Evolutionary conservation across 345 rosid species (phyloP).

Genomic region (Populus alba): DNA sequence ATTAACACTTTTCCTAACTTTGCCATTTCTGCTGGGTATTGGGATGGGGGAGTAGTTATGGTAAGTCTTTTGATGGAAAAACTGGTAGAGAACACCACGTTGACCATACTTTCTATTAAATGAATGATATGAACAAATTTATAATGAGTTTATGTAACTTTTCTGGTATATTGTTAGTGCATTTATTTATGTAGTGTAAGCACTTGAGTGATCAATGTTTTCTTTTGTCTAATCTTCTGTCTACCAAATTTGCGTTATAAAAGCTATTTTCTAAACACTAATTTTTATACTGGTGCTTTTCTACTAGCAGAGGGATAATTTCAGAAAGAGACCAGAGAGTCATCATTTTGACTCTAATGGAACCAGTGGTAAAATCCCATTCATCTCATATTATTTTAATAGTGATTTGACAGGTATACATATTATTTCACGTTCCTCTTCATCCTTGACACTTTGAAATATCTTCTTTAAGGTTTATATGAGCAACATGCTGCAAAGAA

Average conservation of each 20-base stretch:
- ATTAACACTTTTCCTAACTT: not conserved
- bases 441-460: constrained; percentile 13
- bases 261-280: not conserved
- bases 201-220: not conserved
- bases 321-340: constrained; percentile 69
- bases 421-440: constrained; percentile 15
- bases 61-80: not conserved
- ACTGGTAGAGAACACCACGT: not conserved
- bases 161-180: not conserved
- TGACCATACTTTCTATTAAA: not conserved
- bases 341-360: constrained; percentile 78
- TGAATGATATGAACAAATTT: not conserved
- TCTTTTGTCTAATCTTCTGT: not conserved
- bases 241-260: not conserved
- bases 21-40: not conserved
- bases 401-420: constrained; percentile 10
- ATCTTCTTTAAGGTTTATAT: constrained; percentile 53
- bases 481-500: constrained; percentile 70
- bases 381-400: constrained; percentile 14
- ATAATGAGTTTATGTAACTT: not conserved
- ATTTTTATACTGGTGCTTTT: constrained; percentile 11
- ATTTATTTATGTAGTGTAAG: not conserved
- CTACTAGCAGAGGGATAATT: constrained; percentile 62
- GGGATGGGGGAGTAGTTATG: not conserved
- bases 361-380: constrained; percentile 47